A percentile compares a stretch with the other conserved stretches of the same genome.
Conservation (phyloP, 345 rosid genomes). For the Moricandia arvensis region DNA sequence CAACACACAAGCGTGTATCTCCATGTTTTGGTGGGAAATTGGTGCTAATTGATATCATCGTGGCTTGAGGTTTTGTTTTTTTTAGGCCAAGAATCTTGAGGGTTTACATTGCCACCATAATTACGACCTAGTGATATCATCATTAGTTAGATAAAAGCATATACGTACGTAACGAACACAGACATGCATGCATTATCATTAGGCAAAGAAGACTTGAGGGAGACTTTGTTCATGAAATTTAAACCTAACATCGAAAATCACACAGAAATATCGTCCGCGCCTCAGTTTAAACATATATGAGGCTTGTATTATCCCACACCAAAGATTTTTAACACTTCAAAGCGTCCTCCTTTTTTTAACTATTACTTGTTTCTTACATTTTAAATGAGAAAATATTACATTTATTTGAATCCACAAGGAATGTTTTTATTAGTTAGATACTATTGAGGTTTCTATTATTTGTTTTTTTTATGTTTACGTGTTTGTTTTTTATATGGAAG, state of each 20-base stretch:
- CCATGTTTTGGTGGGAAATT: slow-evolving; percentile 6
- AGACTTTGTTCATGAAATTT: slow-evolving; percentile 3
- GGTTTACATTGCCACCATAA: slow-evolving; percentile 35
- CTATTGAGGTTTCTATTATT: neutral
- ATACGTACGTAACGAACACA: slow-evolving; percentile 23
- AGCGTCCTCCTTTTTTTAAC: neutral
- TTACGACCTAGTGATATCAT: slow-evolving; percentile 24
- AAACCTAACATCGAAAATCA: neutral
- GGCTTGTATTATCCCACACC: neutral
- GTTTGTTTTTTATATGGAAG: neutral
- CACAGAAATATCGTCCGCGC: neutral
- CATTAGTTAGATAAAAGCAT: slow-evolving; percentile 10
- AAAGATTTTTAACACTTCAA: neutral
- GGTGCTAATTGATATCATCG: slow-evolving; percentile 15
- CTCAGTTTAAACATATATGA: neutral
- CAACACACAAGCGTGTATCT: neutral
- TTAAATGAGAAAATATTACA: neutral
- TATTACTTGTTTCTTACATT: neutral
- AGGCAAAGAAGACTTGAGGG: slow-evolving; percentile 11
- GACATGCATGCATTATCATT: slow-evolving; percentile 28
- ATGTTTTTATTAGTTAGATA: neutral
- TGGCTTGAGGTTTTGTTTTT: slow-evolving; percentile 28
- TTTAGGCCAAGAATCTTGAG: too few species aligned
- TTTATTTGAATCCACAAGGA: neutral
- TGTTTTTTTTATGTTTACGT: slow-evolving; percentile 4